Base-by-base conservation (phyloP, 768 basidiomycete species). In the Pulveroboletus sp. region DNA sequence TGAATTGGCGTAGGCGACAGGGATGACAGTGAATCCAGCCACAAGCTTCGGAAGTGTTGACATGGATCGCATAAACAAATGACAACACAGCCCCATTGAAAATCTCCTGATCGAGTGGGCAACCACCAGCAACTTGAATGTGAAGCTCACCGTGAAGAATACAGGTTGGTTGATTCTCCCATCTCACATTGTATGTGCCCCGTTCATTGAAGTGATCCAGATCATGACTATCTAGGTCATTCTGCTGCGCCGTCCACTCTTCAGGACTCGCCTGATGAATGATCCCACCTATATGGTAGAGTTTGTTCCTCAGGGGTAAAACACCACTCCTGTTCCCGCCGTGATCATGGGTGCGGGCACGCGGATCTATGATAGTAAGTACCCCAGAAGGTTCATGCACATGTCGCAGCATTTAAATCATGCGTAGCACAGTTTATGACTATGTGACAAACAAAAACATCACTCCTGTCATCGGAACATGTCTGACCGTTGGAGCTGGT, bases 21-120 rank as follows among this genome's bases (percentile, higher is more conserved):
- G 75, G 7, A 79, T 56, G 49, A 71, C 53, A 10, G 53, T 60
- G 53, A 70, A 70, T 2, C 71, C 69, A n/a, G 69, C 63, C 10
- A 69, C 31, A 29, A 42, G 19, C 34, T 49, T 52, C 16, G 64
- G 66, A 36, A 59, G 53, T 17, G 33, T 35, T 35, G 56, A 43
- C 52, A 62, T 59, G 34, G 40, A 27, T 27, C 9, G 25, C n/a
- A n/a, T n/a, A n/a, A n/a, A n/a, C n/a, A n/a, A n/a, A n/a, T n/a
- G n/a, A n/a, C n/a, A n/a, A n/a, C n/a, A n/a, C n/a, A n/a, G n/a
- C n/a, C n/a, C n/a, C n/a, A n/a, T n/a, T n/a, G n/a, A n/a, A n/a
- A n/a, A n/a, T n/a, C n/a, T n/a, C n/a, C n/a, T n/a, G n/a, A n/a
- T 56, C 41, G 34, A 52, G 14, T 63, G 61, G 62, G 61, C 61